phyloP scores from a whole-genome alignment of 129 eudicot species.

The sunflower (Helianthus annuus) region HanXRQr2.0-SUNRISE NC_035438.2:43622785-43623284 shows the following conservation, averaged over 20 bases:
- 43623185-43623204: not conserved
- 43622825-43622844: constrained; percentile 74
- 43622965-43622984: constrained; percentile 79
- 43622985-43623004: constrained; percentile 90
- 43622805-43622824: constrained; percentile 75
- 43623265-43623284: not conserved
- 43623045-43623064: constrained; percentile 54
- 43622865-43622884: constrained; percentile 92
- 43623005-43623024: constrained; percentile 81
- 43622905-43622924: constrained; percentile 90
- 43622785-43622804: constrained; percentile 64
- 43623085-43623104: constrained; percentile 31
- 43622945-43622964: constrained; percentile 77
- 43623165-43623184: constrained; percentile 16
- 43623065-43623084: constrained; percentile 8
- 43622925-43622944: constrained; percentile 94
- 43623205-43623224: constrained; percentile 19
- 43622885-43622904: constrained; percentile 79
- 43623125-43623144: constrained; percentile 23
- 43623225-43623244: constrained; percentile 20
- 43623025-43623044: constrained; percentile 65
- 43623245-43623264: constrained; percentile 19
- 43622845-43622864: constrained; percentile 78
- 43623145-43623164: constrained; percentile 21
- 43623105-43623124: constrained; percentile 33